A percentile compares a stretch with the other conserved stretches of the same genome.
phyloP scores from a whole-genome alignment of 108 stramenopile genomes.

The Cyclostephanos tholiformis region DNA sequence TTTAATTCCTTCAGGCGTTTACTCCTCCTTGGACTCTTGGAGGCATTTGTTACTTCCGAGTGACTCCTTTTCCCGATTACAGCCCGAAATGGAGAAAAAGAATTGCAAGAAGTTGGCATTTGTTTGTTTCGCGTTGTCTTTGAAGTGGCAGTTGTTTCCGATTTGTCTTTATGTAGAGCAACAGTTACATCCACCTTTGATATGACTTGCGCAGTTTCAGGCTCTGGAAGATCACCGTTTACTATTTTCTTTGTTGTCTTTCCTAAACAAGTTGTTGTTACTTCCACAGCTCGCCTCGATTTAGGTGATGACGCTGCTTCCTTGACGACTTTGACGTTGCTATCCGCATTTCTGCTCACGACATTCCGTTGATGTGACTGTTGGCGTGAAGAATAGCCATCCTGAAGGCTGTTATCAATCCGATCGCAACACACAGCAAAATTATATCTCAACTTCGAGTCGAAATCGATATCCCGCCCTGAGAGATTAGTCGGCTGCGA shows the following conservation, averaged over 20 bases:
- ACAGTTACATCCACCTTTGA: background rate
- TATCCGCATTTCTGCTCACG: background rate
- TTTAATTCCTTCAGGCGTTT: slow-evolving; percentile 10
- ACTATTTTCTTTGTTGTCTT: background rate
- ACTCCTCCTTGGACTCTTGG: slow-evolving; percentile 12
- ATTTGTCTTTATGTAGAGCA: background rate
- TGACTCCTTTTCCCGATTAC: background rate
- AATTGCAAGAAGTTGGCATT: background rate
- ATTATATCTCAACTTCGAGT: slow-evolving; percentile 5
- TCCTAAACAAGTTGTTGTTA: background rate
- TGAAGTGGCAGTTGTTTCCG: background rate
- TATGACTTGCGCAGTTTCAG: background rate
- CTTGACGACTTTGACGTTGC: slow-evolving; percentile 13
- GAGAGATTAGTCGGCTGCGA: background rate
- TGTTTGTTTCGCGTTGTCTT: background rate
- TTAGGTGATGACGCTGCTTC: slow-evolving; percentile 8
- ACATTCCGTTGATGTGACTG: background rate
- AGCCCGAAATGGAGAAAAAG: background rate
- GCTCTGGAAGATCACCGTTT: background rate
- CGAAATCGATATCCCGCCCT: background rate
- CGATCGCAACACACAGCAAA: background rate
- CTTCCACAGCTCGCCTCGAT: background rate
- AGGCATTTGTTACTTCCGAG: background rate
- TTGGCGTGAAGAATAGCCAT: slow-evolving; percentile 4
- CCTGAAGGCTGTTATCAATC: background rate